Conservation (phyloP, 2,329 filamentous ascomycete species). For the Biscogniauxia mediterranea region DNA sequence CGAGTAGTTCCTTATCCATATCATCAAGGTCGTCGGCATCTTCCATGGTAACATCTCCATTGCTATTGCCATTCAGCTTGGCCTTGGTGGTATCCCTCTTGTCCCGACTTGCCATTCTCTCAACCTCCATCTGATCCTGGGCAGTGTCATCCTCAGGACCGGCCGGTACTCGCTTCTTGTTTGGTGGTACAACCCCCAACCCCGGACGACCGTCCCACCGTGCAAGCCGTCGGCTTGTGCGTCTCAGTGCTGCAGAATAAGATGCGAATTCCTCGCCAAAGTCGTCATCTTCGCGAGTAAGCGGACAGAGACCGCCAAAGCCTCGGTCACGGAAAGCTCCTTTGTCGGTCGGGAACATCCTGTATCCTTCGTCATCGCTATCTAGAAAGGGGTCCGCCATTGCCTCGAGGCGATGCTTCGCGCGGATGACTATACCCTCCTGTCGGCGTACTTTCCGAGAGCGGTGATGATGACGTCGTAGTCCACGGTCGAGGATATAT, state of each 20-base stretch:
- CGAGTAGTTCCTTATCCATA: conserved; percentile 51
- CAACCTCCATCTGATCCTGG: conserved; percentile 27
- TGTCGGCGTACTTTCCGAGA: conserved; percentile 60
- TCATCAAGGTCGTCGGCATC: conserved; percentile 54
- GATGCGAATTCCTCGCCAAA: conserved; percentile 72
- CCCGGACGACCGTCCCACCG: conserved; percentile 61
- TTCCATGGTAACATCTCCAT: conserved; percentile 45
- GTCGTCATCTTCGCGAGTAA: conserved; percentile 65
- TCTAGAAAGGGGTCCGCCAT: conserved; percentile 58
- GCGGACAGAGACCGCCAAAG: conserved; percentile 62
- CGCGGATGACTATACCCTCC: conserved; percentile 66
- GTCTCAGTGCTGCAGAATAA: conserved; percentile 64
- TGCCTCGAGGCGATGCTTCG: conserved; percentile 61
- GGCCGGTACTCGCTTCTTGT: conserved; percentile 40
- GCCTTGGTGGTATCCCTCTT: conserved; percentile 30
- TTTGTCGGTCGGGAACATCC: conserved; percentile 31
- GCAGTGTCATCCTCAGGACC: conserved; percentile 24
- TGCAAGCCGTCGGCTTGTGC: conserved; percentile 62
- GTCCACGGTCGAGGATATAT: conserved; percentile 73
- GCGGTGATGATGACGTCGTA: conserved; percentile 64
- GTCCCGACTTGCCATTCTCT: conserved; percentile 31
- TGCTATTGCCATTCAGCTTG: conserved; percentile 34
- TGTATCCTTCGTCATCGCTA: conserved; percentile 57
- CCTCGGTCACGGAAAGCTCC: conserved; percentile 53
- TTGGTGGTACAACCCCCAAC: conserved; percentile 45